phyloP scores from a whole-genome alignment of 1,284 basidiomycete genomes.

The Boletus sp. region DNA sequence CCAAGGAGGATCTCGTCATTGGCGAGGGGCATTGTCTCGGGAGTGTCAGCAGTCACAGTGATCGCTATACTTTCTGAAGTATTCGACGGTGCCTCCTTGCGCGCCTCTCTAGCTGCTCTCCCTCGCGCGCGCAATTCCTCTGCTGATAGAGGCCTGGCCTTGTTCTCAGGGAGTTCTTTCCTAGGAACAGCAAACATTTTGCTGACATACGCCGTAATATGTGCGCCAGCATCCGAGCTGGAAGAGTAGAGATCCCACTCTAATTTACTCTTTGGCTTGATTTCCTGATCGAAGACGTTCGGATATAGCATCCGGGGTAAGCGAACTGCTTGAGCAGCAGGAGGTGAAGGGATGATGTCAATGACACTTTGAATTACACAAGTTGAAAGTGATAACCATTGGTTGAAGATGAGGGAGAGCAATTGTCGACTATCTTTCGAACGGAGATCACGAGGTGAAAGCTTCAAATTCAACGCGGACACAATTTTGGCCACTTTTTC shows the following conservation, averaged over 20 bases:
- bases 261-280: slow-evolving; percentile 69
- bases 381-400: slow-evolving; percentile 95
- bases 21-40: slow-evolving; percentile 19
- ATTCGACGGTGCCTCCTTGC: slow-evolving; percentile 33
- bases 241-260: slow-evolving; percentile 82
- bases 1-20: slow-evolving; percentile 74
- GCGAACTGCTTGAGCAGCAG: slow-evolving; percentile 76
- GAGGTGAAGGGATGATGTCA: slow-evolving; percentile 87
- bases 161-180: slow-evolving; percentile 83
- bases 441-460: slow-evolving; percentile 86
- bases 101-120: slow-evolving; percentile 57
- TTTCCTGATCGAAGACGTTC: slow-evolving; percentile 54
- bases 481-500: slow-evolving; percentile 92
- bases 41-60: slow-evolving; percentile 16
- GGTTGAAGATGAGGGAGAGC: slow-evolving; percentile 84
- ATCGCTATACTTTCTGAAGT: slow-evolving; percentile 24
- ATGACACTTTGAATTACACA: slow-evolving; percentile 91
- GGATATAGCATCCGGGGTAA: slow-evolving; percentile 95
- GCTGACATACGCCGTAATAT: slow-evolving; percentile 86
- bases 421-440: slow-evolving; percentile 87
- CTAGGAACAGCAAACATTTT: slow-evolving; percentile 95
- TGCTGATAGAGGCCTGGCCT: slow-evolving; percentile 72
- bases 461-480: slow-evolving; percentile 75
- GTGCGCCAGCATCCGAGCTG: slow-evolving; percentile 54
- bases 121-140: slow-evolving; percentile 83